Base-by-base conservation (phyloP, 2,329 filamentous ascomycete genomes). In the Fusarium circinatum region DNA sequence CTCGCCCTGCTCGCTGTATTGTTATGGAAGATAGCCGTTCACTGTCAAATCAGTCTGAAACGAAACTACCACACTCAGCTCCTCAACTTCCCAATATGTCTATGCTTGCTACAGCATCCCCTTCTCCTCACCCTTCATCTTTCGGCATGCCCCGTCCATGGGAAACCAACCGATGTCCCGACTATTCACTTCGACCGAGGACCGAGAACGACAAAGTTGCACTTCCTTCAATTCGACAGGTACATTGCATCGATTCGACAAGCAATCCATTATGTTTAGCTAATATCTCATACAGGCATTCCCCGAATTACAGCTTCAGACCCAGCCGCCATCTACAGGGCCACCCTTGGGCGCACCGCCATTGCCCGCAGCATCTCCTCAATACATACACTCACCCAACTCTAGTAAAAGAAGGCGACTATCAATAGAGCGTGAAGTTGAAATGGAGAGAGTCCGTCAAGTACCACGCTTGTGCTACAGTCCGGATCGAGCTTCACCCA, bases 151-250 rank as follows among this genome's bases (percentile, higher is more conserved):
- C 84, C 38, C 81, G 81, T 39, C 75, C 79, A 24, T 87, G 84
- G 85, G 82, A 84, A 59, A 77, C 81, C 38, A 65, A 77, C 69
- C 79, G 82, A 59, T 76, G 79, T 24, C 67, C 80, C 38, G 83
- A 84, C 36, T 81, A 80, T 39, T 78, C 80, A 24, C 77, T 79
- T 34, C 81, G 81, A 44, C 79, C 81, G 52, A 81, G 81, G 62
- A 75, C 76, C 24, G 84, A 87, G 60, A 78, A 78, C n/a, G 82
- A 84, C 68, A 79, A 80, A 65, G 78, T 87, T 36, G 83, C 83
- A 41, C 81, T 89, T 28, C 88, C 88, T 26, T 86, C 88, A 4
- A 88, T 89, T 56, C 83, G 86, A 73, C 85, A 88, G 85, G 87
- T 88, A 85, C 63, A 77, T 26, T 30, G 39, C 52, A 42, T 44